Conservation (phyloP, 1,284 basidiomycete genomes). For the Puccinia novopanici region DNA sequence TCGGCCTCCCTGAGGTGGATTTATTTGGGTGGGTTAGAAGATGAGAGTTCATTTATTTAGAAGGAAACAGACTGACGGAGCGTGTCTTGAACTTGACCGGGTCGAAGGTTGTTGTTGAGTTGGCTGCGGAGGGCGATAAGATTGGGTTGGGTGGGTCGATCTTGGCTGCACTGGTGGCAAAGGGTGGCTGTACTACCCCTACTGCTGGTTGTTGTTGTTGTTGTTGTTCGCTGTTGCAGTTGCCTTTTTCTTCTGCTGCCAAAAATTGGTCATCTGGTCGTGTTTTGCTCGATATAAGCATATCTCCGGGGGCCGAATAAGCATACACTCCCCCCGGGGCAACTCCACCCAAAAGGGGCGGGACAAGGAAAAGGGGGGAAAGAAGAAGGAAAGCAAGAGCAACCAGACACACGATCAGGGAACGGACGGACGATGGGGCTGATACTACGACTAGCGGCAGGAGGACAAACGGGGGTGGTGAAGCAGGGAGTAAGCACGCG, state of each 20-base stretch:
- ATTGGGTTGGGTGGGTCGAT: conserved; percentile 2
- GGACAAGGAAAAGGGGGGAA: no score
- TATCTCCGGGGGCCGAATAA: no score
- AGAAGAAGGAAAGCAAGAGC: neutral
- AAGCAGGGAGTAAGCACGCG: neutral
- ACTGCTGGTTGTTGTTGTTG: neutral
- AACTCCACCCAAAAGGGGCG: no score
- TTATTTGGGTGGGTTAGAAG: neutral
- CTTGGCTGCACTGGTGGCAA: neutral
- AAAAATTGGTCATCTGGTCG: no score
- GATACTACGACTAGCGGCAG: no score
- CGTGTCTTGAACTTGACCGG: conserved; percentile 41
- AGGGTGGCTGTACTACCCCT: neutral
- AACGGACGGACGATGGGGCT: no score
- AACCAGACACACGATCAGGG: no score
- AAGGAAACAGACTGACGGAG: conserved; percentile 29
- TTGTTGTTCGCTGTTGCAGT: conserved; percentile 7
- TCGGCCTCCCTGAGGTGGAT: conserved; percentile 26
- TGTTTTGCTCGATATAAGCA: no score
- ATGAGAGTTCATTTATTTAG: neutral
- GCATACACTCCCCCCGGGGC: no score
- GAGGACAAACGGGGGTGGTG: no score
- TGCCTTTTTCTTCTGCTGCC: neutral
- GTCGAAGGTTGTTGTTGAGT: neutral
- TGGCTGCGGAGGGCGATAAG: neutral